These are phyloP conservation scores for Vicia villosa DNA, from an alignment of 306 rosid species.

Conservation along the genomic window DNA sequence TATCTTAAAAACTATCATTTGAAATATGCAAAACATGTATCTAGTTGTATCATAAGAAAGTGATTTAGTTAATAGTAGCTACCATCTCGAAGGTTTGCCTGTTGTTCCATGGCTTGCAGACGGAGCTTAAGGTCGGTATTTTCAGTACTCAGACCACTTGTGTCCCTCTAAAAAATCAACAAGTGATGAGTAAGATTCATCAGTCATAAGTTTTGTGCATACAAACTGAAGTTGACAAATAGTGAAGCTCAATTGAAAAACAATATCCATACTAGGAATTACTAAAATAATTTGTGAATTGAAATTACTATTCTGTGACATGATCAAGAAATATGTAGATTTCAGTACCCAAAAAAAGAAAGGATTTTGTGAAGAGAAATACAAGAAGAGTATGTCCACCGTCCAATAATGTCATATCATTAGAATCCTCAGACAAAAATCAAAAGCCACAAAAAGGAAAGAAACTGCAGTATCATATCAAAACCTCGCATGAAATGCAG, in stretches of 20 bases:
- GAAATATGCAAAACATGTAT: constrained; percentile 16
- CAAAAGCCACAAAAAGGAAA: constrained; percentile 5
- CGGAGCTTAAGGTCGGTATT: constrained; percentile 96
- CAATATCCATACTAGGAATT: background rate
- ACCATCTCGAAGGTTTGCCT: constrained; percentile 97
- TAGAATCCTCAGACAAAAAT: constrained; percentile 17
- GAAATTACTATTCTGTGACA: constrained; percentile 16
- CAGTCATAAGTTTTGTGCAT: constrained; percentile 24
- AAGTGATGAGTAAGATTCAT: constrained; percentile 23
- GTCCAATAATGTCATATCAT: no score
- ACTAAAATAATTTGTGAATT: background rate
- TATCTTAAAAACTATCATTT: background rate
- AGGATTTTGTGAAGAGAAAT: no score
- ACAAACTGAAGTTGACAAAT: constrained; percentile 17
- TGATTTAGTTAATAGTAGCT: constrained; percentile 30
- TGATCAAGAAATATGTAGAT: background rate
- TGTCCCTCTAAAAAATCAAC: constrained; percentile 70
- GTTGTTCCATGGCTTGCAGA: constrained; percentile 97
- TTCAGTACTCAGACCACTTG: constrained; percentile 80
- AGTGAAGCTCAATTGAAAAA: constrained; percentile 12
- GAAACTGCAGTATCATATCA: background rate
- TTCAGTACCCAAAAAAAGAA: no score
- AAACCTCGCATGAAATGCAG: background rate
- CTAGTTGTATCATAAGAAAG: constrained; percentile 18
- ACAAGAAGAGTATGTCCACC: no score